These are phyloP conservation scores for Dictyostelium gargantuum DNA, from an alignment of 208 protist genomes.

Conservation along the genomic window DNA sequence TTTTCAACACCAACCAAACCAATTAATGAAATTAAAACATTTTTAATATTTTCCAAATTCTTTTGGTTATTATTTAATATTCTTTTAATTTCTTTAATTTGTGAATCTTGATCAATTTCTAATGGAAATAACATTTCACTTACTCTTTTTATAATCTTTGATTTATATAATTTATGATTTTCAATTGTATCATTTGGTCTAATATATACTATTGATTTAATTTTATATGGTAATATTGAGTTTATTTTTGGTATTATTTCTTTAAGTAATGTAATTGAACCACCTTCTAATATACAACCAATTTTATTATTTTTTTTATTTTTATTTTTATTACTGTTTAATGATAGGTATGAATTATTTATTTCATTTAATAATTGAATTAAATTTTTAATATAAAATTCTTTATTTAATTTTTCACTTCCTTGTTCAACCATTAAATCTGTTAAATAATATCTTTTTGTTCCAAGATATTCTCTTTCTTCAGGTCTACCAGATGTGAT, in stretches of 20 bases:
- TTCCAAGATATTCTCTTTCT: not conserved
- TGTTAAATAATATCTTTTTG: not conserved
- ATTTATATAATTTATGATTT: not conserved
- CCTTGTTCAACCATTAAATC: not conserved
- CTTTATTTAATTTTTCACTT: not conserved
- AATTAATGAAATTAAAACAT: not conserved
- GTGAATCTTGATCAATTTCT: not conserved
- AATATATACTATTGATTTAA: not conserved
- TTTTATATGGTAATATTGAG: not conserved
- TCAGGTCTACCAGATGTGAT: not conserved
- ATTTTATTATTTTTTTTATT: not conserved
- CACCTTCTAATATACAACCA: not conserved
- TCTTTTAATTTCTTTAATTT: not conserved
- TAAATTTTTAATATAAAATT: not conserved
- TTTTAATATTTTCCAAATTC: not conserved
- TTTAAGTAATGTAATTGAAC: not conserved
- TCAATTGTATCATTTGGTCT: not conserved
- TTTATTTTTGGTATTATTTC: not conserved
- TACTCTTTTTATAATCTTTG: not conserved
- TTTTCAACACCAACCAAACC: not conserved
- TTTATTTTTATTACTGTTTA: no score
- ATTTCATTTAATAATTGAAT: not conserved
- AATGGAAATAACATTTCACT: not conserved
- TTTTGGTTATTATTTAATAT: not conserved
- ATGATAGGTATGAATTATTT: no score